A percentile compares a stretch with the other conserved stretches of the same genome.
Evolutionary conservation across 2,329 filamentous ascomycete species (phyloP).

Genomic region (Xylogone sp.): DNA sequence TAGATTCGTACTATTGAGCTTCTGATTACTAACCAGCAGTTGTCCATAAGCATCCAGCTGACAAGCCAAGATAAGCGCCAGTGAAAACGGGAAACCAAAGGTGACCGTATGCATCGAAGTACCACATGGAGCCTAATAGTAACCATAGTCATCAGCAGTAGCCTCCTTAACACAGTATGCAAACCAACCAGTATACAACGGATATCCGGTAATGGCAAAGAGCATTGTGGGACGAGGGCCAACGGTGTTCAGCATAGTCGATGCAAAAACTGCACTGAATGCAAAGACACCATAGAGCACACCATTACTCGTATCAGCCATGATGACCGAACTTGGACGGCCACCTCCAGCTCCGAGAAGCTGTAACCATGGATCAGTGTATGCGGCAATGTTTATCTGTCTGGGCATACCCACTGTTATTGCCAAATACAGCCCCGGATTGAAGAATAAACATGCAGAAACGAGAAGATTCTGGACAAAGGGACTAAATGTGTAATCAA

Average conservation of each 20-base stretch:
- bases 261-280: neutral
- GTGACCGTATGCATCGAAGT: neutral
- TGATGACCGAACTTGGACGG: neutral
- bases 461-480: neutral
- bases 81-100: neutral
- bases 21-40: neutral
- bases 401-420: neutral
- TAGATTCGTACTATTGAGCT: neutral
- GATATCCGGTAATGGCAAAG: neutral
- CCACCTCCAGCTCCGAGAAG: conserved; percentile 1
- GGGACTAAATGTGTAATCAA: neutral
- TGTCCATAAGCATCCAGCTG: conserved; percentile 3
- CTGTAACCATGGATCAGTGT: neutral
- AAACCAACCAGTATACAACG: neutral
- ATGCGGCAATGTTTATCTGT: neutral
- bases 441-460: neutral
- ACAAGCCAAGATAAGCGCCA: conserved; percentile 1
- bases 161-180: neutral
- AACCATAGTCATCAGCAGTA: neutral
- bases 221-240: neutral
- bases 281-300: neutral
- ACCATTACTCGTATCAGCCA: neutral
- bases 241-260: neutral
- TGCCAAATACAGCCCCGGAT: neutral
- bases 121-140: neutral